Base-by-base conservation (phyloP, 2,329 filamentous ascomycete genomes). In the Didymella keratinophila region DNA sequence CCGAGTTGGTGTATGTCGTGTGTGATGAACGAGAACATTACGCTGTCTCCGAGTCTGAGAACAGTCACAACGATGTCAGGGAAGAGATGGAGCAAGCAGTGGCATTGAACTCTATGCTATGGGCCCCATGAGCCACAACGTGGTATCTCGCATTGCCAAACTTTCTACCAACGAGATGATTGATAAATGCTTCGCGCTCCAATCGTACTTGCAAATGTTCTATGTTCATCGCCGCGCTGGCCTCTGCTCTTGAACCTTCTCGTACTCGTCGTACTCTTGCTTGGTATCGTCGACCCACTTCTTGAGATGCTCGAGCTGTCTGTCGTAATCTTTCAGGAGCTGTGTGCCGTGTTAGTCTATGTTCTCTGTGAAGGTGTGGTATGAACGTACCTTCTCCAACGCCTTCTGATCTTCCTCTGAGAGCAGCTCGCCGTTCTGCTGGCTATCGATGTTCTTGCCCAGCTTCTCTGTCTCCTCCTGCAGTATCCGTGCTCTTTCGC, bases 241-340 rank as follows among this genome's bases (percentile, higher is more conserved):
- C 50, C 64, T 65, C 27, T 67, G 56, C 30, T 70, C 69, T 64
- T 71, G 70, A 10, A 68, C 56, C 34, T 67, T 67, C 61, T 87
- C 80, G 75, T 84, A 85, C 61, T 84, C 83, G 28, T 82, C 80
- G 58, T 84, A 87, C 61, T 89, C 86, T 65, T 83, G 83, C 71
- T 82, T 82, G 53, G 87, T 81, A 25, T 84, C 79, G 43, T 80
- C 81, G 57, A 89, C 71, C 77, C 88, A 86, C 71, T 88, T 89
- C 77, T 88, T 90, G 62, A 96, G 81, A 73, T 93, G 89, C 64
- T 82, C 77, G 32, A 95, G 82, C 79, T 94, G 91, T 74, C 88
- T 90, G 74, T 93, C 89, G 75, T 93, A 94, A 71, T 93, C 90
- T 69, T 90, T 88, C 68, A 94, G 78, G 45, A 94, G 89, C 89